Evolutionary conservation across 257 asterid genomes (phyloP).

Genomic region (Capsicum pubescens): DNA sequence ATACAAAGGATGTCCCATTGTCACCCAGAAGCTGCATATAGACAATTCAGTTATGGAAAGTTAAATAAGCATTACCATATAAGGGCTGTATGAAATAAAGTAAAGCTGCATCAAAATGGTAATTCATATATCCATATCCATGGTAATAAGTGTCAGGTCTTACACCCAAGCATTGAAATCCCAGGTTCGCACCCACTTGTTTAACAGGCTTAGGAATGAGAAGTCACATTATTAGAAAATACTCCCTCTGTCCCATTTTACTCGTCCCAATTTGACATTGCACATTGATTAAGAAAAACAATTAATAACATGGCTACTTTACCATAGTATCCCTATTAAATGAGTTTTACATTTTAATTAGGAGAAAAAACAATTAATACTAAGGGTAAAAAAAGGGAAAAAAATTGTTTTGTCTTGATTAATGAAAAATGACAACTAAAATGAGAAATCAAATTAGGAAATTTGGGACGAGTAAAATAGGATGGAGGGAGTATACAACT

Average conservation of each 20-base stretch:
- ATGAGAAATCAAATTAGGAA: too few species aligned
- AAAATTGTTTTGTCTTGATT: too few species aligned
- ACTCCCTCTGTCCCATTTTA: too few species aligned
- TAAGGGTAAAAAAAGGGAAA: too few species aligned
- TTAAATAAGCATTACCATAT: not conserved
- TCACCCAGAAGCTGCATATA: conserved; percentile 81
- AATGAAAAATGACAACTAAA: too few species aligned
- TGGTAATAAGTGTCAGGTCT: not conserved
- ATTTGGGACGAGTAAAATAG: too few species aligned
- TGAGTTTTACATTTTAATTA: too few species aligned
- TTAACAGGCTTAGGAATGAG: not conserved
- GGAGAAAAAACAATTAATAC: too few species aligned
- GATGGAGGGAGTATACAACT: not conserved
- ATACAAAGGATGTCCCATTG: conserved; percentile 66
- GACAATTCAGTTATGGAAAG: conserved; percentile 24
- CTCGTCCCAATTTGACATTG: too few species aligned
- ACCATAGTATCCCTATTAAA: too few species aligned
- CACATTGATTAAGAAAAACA: too few species aligned
- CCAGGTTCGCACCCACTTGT: not conserved
- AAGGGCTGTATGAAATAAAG: not conserved
- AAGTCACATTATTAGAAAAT: not conserved
- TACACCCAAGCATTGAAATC: not conserved
- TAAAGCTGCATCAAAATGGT: not conserved
- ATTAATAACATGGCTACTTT: too few species aligned
- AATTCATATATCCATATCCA: not conserved